Evolutionary conservation across 2,329 filamentous ascomycete genomes (phyloP).

Genomic region (Fusarium nurragi): DNA sequence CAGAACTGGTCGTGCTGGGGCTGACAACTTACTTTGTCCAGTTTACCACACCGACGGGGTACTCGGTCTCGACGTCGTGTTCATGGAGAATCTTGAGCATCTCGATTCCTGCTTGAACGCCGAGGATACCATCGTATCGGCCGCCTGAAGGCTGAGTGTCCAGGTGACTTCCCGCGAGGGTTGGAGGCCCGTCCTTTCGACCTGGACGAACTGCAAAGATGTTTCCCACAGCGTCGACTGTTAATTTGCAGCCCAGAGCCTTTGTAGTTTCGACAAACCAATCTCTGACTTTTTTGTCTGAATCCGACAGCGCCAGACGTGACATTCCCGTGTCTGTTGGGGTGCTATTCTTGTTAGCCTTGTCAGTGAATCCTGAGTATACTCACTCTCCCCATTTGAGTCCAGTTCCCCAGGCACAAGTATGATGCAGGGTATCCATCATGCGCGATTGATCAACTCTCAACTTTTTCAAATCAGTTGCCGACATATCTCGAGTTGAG

Average conservation of each 20-base stretch:
- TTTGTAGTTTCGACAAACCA: constrained; percentile 77
- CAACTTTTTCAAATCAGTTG: constrained; percentile 28
- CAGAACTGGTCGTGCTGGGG: neutral
- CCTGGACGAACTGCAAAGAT: constrained; percentile 79
- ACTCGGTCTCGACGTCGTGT: constrained; percentile 72
- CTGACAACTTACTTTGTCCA: constrained; percentile 70
- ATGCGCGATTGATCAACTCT: constrained; percentile 32
- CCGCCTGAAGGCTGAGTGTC: constrained; percentile 73
- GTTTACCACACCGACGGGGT: constrained; percentile 78
- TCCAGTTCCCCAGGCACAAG: constrained; percentile 36
- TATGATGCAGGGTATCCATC: constrained; percentile 40
- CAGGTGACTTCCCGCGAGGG: constrained; percentile 75
- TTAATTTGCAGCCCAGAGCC: constrained; percentile 72
- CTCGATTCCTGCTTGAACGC: constrained; percentile 77
- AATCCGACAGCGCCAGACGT: constrained; percentile 74
- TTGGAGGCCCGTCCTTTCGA: constrained; percentile 66
- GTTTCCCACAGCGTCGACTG: constrained; percentile 80
- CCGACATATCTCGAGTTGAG: constrained; percentile 37
- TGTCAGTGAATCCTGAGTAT: rapidly evolving
- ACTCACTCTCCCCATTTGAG: constrained; percentile 37
- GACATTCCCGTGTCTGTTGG: constrained; percentile 76
- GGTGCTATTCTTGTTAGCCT: constrained; percentile 27
- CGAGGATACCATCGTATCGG: constrained; percentile 80
- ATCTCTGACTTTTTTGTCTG: constrained; percentile 75
- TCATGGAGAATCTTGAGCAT: constrained; percentile 75